phyloP scores from a whole-genome alignment of 176 grass and related monocot species.

The Thinopyrum elongatum region DNA sequence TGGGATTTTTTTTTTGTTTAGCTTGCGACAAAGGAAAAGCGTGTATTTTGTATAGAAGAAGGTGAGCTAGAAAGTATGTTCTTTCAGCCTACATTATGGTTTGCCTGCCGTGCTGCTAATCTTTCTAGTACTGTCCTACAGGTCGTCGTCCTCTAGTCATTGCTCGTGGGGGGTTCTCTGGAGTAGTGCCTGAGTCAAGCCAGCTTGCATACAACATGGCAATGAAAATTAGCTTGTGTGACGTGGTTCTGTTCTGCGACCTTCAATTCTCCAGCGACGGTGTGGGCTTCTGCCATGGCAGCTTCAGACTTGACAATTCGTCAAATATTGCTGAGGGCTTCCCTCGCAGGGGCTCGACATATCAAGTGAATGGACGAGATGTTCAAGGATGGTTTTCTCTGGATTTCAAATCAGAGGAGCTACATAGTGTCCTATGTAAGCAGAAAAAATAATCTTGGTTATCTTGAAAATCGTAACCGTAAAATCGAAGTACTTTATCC shows the following conservation, averaged over 20 bases:
- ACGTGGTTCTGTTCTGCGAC: background rate
- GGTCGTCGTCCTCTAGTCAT: background rate
- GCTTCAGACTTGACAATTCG: background rate
- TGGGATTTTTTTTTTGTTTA: conserved; percentile 22
- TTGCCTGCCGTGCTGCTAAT: background rate
- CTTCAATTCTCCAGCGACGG: background rate
- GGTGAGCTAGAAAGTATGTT: background rate
- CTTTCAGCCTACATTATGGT: conserved; percentile 2
- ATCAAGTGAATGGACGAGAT: conserved; percentile 5
- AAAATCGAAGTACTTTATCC: background rate
- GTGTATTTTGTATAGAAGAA: background rate
- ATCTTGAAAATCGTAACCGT: background rate
- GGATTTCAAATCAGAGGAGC: background rate
- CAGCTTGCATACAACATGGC: background rate
- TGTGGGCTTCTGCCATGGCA: conserved; percentile 1
- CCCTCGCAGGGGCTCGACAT: background rate
- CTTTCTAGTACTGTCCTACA: background rate
- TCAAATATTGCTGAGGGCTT: background rate
- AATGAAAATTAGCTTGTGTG: background rate
- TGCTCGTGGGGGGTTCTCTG: conserved; percentile 12
- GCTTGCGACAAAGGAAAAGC: background rate
- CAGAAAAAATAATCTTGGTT: background rate
- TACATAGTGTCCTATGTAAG: background rate
- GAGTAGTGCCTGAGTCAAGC: background rate
- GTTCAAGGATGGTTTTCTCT: conserved; percentile 18